Conservation (phyloP, 192 early-diverging fungal species). For the Rhizophagus clarus region DNA sequence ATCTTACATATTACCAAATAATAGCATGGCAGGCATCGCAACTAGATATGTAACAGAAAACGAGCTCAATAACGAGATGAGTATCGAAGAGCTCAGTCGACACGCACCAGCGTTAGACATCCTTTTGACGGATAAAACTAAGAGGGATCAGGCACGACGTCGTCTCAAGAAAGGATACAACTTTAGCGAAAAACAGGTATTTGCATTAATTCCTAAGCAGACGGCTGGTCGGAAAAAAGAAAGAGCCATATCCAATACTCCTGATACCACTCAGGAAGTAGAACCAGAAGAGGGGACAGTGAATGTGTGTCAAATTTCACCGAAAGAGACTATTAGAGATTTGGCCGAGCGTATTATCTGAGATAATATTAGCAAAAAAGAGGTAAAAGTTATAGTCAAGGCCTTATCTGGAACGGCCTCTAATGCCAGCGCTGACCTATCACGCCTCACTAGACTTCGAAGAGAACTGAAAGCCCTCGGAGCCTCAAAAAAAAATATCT, state of each 20-base stretch:
- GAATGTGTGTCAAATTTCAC: neutral
- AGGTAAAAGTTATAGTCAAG: constrained; percentile 4
- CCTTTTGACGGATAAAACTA: neutral
- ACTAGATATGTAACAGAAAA: too few relatives aligned
- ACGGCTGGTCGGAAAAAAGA: neutral
- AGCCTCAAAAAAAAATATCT: neutral
- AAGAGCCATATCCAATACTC: neutral
- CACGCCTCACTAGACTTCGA: neutral
- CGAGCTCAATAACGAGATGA: too few relatives aligned
- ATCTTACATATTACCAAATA: too few relatives aligned
- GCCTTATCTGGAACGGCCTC: neutral
- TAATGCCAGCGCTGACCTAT: constrained; percentile 9
- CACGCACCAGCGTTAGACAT: too few relatives aligned
- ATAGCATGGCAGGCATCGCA: too few relatives aligned
- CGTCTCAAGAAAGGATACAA: constrained; percentile 3
- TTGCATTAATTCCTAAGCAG: constrained; percentile 19
- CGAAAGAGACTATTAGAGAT: constrained; percentile 4
- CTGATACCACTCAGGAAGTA: neutral
- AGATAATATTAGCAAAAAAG: neutral
- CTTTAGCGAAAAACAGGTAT: constrained; percentile 25
- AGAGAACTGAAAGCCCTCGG: constrained; percentile 7
- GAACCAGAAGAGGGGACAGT: neutral
- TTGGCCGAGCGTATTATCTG: neutral
- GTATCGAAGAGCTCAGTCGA: too few relatives aligned
- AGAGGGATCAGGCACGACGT: constrained; percentile 18